Base-by-base conservation (phyloP, 768 basidiomycete genomes). In the Trametes cinnabarina region DNA sequence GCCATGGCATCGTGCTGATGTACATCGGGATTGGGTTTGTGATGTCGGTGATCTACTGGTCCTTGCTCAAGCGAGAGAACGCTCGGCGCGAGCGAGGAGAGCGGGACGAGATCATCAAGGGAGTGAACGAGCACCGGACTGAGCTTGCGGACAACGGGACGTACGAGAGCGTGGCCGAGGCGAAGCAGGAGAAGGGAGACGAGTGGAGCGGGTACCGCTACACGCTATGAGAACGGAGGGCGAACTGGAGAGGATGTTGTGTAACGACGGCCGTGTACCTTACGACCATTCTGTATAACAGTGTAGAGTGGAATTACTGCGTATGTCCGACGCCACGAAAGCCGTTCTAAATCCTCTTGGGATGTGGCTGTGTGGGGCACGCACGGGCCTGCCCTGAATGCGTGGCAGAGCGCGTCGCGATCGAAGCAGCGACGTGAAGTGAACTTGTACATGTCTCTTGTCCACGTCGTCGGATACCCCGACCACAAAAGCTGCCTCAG, bases 161-260 rank as follows among this genome's bases (percentile, higher is more conserved):
- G 40, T 88, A 77, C 65, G 77, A 71, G 10, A 85, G 77, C 23
- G 73, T 87, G 9, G 84, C 75, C 19, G 86, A 88, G 1, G 87
- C 86, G 41, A 87, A 84, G 73, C 69, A 75, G 54, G 85, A 83
- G 63, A 88, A 87, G 72, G 88, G 87, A 2, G 87, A 90, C 69
- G 71, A 73, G 44, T 89, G 87, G 88, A 88, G 86, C 64, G 88
- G 88, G 22, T 91, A 90, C 68, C 75, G 84, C 64, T 91, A 90
- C 69, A 82, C 74, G 15, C 67, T 84, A 42, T 88, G 57, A 52
- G 12, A 30, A 25, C 2, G 14, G 20, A 25, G 20, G 49, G 8
- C 30, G 35, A 26, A 41, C 39, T 17, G 2, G 22, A 11, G 17
- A 20, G 11, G 41, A 19, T 19, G 41, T 17, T 11, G 15, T 30